phyloP scores from a whole-genome alignment of 2,329 filamentous ascomycete genomes.

The Penicillium sp. region DNA sequence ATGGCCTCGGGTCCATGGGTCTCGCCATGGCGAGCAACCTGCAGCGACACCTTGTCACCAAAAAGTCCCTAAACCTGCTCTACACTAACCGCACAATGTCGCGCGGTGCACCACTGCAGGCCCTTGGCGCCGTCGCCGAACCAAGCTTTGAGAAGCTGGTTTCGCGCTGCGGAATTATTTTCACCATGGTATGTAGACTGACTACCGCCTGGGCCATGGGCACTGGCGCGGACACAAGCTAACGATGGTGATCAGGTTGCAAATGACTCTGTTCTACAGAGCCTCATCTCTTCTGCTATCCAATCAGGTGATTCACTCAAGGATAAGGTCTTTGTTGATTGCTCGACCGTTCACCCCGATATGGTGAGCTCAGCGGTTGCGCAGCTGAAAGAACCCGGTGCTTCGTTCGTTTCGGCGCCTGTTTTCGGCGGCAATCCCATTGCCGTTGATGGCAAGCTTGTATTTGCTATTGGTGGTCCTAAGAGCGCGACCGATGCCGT shows the following conservation, averaged over 20 bases:
- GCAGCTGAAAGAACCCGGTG: slow-evolving; percentile 35
- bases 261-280: slow-evolving; percentile 42
- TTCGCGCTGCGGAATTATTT: slow-evolving; percentile 40
- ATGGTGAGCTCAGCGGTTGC: slow-evolving; percentile 48
- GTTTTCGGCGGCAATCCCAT: slow-evolving; percentile 49
- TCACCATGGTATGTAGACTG: slow-evolving; percentile 34
- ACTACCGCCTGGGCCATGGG: neutral
- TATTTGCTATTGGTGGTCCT: slow-evolving; percentile 46
- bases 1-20: slow-evolving; percentile 49
- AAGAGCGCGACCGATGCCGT: slow-evolving; percentile 33
- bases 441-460: slow-evolving; percentile 47
- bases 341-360: slow-evolving; percentile 81
- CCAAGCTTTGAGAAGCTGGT: slow-evolving; percentile 37
- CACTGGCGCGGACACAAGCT: neutral
- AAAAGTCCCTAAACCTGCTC: slow-evolving; percentile 33
- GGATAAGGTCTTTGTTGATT: slow-evolving; percentile 82
- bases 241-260: slow-evolving; percentile 33
- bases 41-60: slow-evolving; percentile 40
- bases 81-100: slow-evolving; percentile 46
- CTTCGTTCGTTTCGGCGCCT: slow-evolving; percentile 42
- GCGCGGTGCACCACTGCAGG: slow-evolving; percentile 38
- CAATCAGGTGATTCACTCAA: slow-evolving; percentile 43
- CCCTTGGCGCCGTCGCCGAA: slow-evolving; percentile 36
- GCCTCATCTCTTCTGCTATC: slow-evolving; percentile 28
- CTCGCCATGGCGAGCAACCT: slow-evolving; percentile 47